A percentile compares a stretch with the other conserved stretches of the same genome.
These are phyloP conservation scores for Annulohypoxylon moriforme DNA, from an alignment of 495 filamentous ascomycete genomes.

Conservation along the genomic window DNA sequence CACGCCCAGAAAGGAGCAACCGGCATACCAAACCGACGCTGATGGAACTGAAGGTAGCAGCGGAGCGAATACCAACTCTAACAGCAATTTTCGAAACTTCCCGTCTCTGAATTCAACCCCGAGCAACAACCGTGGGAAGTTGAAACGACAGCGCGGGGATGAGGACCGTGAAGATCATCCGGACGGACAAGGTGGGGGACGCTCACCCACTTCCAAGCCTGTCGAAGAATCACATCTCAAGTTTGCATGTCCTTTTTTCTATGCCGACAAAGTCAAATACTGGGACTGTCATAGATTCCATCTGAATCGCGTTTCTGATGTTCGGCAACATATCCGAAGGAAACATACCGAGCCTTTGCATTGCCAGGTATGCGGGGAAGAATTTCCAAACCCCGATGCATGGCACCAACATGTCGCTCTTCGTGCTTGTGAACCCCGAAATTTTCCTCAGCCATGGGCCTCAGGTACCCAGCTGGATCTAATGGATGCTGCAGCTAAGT, in stretches of 20 bases:
- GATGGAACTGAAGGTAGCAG: not conserved
- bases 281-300: not conserved
- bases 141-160: not conserved
- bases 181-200: not conserved
- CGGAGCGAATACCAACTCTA: no score
- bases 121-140: not conserved
- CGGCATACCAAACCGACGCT: not conserved
- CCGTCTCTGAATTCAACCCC: not conserved
- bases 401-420: slow-evolving; percentile 8
- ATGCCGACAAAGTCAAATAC: not conserved
- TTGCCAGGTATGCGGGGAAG: slow-evolving; percentile 22
- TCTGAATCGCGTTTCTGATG: slow-evolving; percentile 26
- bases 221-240: not conserved
- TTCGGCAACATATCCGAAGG: slow-evolving; percentile 35
- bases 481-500: slow-evolving; percentile 1
- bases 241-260: slow-evolving; percentile 32
- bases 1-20: not conserved
- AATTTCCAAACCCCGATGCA: slow-evolving; percentile 2
- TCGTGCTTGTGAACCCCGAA: not conserved
- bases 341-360: slow-evolving; percentile 1
- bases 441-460: not conserved
- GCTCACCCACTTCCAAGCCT: not conserved
- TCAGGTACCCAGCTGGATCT: slow-evolving; percentile 1
- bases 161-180: not conserved
- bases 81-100: not conserved